phyloP scores from a whole-genome alignment of 2,329 filamentous ascomycete genomes.

The Drechslerella coelobrocha region DNA sequence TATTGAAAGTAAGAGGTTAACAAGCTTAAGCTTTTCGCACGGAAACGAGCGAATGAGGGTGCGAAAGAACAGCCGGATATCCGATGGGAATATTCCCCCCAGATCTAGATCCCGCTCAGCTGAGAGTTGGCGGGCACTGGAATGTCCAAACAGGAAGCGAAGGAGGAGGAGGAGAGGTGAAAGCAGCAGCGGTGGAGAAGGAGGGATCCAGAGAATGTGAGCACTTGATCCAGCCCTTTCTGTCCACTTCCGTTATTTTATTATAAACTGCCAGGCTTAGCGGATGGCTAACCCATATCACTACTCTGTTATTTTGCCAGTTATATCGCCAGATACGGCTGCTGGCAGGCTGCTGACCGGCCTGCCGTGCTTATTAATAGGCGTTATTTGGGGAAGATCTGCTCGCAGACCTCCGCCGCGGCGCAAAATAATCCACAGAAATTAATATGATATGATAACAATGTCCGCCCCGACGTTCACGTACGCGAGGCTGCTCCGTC shows the following conservation, averaged over 20 bases:
- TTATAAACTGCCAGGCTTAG: not conserved
- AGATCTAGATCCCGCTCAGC: constrained; percentile 29
- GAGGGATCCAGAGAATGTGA: not conserved
- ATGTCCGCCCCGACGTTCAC: not conserved
- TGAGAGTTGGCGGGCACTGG: constrained; percentile 9
- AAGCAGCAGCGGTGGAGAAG: too few species aligned
- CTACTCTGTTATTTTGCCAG: not conserved
- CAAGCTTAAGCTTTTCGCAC: constrained; percentile 23
- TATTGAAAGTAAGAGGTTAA: constrained; percentile 22
- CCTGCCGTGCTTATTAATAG: not conserved
- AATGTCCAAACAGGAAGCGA: constrained; percentile 14
- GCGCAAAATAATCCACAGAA: too few species aligned
- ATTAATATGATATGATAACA: not conserved
- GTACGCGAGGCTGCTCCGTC: not conserved
- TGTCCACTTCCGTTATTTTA: not conserved
- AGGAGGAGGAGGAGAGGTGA: constrained; percentile 7
- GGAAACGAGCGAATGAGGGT: constrained; percentile 42
- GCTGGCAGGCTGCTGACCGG: not conserved
- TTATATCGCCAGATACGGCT: not conserved
- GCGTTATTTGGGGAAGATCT: not conserved
- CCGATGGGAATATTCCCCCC: constrained; percentile 8
- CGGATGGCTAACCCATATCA: not conserved
- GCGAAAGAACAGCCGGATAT: constrained; percentile 10
- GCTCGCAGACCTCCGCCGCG: too few species aligned
- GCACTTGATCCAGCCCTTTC: not conserved